These are phyloP conservation scores for Epichloe festucae DNA, from an alignment of 2,329 filamentous ascomycete genomes.

Conservation along the genomic window DNA sequence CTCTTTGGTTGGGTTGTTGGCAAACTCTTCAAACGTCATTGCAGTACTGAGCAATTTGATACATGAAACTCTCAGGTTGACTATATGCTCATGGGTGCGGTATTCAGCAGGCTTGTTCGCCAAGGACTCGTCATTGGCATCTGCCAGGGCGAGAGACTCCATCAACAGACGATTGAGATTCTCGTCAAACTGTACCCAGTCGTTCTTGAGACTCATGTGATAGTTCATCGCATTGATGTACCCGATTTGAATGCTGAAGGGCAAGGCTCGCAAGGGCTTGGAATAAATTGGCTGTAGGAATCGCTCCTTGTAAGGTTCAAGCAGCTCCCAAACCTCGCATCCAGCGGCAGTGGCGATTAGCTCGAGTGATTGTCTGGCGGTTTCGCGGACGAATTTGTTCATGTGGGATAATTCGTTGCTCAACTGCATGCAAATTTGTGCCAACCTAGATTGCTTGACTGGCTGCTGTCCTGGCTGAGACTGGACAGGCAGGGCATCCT, in stretches of 20 bases:
- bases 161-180: slow-evolving; percentile 79
- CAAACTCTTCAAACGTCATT: slow-evolving; percentile 86
- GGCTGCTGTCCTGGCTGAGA: slow-evolving; percentile 31
- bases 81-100: slow-evolving; percentile 87
- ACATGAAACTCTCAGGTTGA: slow-evolving; percentile 83
- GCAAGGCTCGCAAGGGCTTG: slow-evolving; percentile 83
- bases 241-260: slow-evolving; percentile 90
- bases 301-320: slow-evolving; percentile 80
- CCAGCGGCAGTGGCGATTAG: slow-evolving; percentile 68
- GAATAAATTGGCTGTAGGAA: slow-evolving; percentile 87
- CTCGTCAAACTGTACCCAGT: slow-evolving; percentile 87
- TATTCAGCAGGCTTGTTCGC: slow-evolving; percentile 90
- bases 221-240: slow-evolving; percentile 98
- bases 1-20: slow-evolving; percentile 50
- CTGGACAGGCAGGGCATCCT: slow-evolving; percentile 40
- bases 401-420: slow-evolving; percentile 86
- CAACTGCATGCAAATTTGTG: slow-evolving; percentile 70
- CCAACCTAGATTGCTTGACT: slow-evolving; percentile 46
- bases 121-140: slow-evolving; percentile 85
- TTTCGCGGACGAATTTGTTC: slow-evolving; percentile 87
- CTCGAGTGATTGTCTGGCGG: slow-evolving; percentile 67
- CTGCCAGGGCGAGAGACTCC: slow-evolving; percentile 86
- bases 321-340: slow-evolving; percentile 73
- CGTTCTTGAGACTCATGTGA: slow-evolving; percentile 76
- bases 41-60: slow-evolving; percentile 87